Base-by-base conservation (phyloP, 2,329 filamentous ascomycete genomes). In the Scopulariopsis brevicaulis region DNA sequence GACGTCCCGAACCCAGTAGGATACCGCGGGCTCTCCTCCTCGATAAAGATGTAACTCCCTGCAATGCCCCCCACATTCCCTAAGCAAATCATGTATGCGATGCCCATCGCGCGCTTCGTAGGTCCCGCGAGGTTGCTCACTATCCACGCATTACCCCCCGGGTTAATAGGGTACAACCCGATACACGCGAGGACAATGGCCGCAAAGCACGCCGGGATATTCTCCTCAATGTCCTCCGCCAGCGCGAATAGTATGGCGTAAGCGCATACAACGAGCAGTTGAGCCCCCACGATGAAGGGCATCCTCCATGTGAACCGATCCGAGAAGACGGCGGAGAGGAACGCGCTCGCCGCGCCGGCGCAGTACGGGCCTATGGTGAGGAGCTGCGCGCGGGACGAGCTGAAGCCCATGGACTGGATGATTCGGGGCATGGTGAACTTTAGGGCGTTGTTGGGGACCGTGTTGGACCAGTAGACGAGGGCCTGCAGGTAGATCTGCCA, bases 401-500 rank as follows among this genome's bases (percentile, higher is more conserved):
- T 67, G 59, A 71, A 76, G 0, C 74, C 73, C 67, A 76, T 73
- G 7, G 67, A 68, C 12, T 66, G 65, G 48, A 76, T 70, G 37
- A 76, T 74, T 4, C 69, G 67, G 1, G 73, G 68, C 67, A 69
- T 68, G 0, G 67, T 67, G 51, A 70, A 69, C 55, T 70, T 70
- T 60, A 68, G 65, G 43, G 64, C 67, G 32, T 69, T 69, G 53
- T 68, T 68, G 0, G 67, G 66, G 1, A 72, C 69, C 0, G 71
- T 64, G 54, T 73, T 73, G 54, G 69, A 72, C 68, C 68, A 72
- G 58, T 68, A 73, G 58, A 70, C 67, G 22, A 77, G 61, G 4
- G 71, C 70, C 0, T 77, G 62, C 6, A 69, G 64, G 34, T 69
- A 70, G 4, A 69, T 69, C 63, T 79, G 74, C 73, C 73, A 77